Percentiles rank a stretch among this genome's conserved stretches.
phyloP scores from a whole-genome alignment of 306 rosid genomes.

The Cyamopsis tetragonoloba region DNA sequence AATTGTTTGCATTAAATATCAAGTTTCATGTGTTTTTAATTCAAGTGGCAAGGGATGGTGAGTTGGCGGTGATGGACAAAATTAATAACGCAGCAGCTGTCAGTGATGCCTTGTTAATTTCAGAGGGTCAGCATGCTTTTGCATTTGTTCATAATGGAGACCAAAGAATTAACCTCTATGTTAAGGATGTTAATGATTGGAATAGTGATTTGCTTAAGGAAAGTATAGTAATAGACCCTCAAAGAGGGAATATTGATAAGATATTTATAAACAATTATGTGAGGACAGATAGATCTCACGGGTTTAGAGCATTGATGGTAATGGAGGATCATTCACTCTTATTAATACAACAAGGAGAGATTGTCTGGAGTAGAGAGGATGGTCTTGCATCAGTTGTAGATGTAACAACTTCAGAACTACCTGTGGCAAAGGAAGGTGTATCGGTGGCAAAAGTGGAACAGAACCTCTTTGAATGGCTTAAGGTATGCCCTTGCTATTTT shows the following conservation, averaged over 20 bases:
- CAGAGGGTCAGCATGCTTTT: constrained; percentile 68
- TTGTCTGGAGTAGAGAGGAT: constrained; percentile 98
- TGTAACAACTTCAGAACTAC: constrained; percentile 80
- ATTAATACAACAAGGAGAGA: constrained; percentile 87
- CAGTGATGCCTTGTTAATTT: constrained; percentile 69
- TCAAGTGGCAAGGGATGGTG: constrained; percentile 62
- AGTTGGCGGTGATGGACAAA: constrained; percentile 64
- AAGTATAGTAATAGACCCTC: constrained; percentile 59
- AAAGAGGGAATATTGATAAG: constrained; percentile 65
- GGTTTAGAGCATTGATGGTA: constrained; percentile 88
- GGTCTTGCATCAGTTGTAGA: constrained; percentile 94
- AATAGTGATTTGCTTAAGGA: constrained; percentile 67
- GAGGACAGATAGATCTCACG: constrained; percentile 81
- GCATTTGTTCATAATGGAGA: constrained; percentile 68
- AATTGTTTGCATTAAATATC: constrained; percentile 60
- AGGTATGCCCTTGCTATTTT: constrained; percentile 47
- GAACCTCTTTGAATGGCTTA: constrained; percentile 91
- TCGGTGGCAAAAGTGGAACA: constrained; percentile 92
- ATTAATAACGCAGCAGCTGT: constrained; percentile 49
- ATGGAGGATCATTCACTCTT: constrained; percentile 95
- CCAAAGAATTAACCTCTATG: constrained; percentile 54
- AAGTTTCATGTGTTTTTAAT: constrained; percentile 42
- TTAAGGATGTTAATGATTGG: constrained; percentile 66
- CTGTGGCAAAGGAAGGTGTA: constrained; percentile 81
- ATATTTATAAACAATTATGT: constrained; percentile 79